Base-by-base conservation (phyloP, 176 grass and related monocot genomes). In the Calamus simplicifolius region DNA sequence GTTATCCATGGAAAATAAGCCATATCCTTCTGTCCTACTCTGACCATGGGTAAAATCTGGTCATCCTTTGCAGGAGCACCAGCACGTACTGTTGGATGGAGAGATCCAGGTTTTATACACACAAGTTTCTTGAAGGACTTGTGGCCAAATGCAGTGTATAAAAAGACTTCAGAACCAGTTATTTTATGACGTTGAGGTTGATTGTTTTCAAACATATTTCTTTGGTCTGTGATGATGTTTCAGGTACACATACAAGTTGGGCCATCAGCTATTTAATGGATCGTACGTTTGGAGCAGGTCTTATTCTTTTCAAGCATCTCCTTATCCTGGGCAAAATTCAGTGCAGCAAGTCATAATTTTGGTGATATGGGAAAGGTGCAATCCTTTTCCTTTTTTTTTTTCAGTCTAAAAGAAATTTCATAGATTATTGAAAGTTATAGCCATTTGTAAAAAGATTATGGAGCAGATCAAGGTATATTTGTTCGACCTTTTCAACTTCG, bases 301-400 rank as follows among this genome's bases (percentile, higher is more conserved):
- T n/a, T 57, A 79, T 65, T 77, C 86, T 8, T 96, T 96, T 71
- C 74, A 21, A 51, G 82, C 91, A 26, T 66, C 86, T 73, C 91
- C 91, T 65, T 90, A 51, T 52, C 86, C 91, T 26, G 91, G 91
- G 19, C 86, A 96, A 16, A 87, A 82, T 12, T 96, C 91, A 13
- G 16, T 87, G 27, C 91, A 96, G 64, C 62, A 75, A 18, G 75
- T 96, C 29, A 54, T 96, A 29, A 87, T 96, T 59, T 96, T 18
- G 91, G 91, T 16, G 91, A 96, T 52, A 87, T 96, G 91, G 91
- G 91, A 64, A 96, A 96, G 91, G 91, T 95, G 68, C 55, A 63
- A 43, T 43, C 12, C 35, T 43, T 43, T 43, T 2, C 12, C 18
- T 8, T 52, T 35, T 5, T 0, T 29, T 16, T 25, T 28, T 16